These are phyloP conservation scores for Rubroboletus satanas DNA, from an alignment of 768 basidiomycete genomes.

Conservation along the genomic window DNA sequence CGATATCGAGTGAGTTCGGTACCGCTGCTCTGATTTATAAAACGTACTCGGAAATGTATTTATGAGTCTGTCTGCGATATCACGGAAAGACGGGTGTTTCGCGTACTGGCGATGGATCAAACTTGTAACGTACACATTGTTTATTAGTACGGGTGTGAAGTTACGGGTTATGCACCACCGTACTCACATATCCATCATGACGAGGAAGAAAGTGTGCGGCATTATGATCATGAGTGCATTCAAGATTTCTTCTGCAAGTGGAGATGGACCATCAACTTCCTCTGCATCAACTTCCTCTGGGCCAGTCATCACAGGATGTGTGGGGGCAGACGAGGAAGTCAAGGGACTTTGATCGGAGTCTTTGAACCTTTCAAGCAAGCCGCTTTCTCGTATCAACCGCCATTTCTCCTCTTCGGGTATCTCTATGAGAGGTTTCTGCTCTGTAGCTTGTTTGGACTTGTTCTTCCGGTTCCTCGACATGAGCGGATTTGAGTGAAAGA, in stretches of 20 bases:
- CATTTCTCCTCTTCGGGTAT: slow-evolving; percentile 76
- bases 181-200: slow-evolving; percentile 84
- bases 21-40: not conserved
- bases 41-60: slow-evolving; percentile 70
- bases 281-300: slow-evolving; percentile 30
- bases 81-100: slow-evolving; percentile 47
- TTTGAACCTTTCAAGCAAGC: slow-evolving; percentile 44
- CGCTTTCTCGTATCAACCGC: slow-evolving; percentile 67
- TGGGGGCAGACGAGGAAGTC: not conserved
- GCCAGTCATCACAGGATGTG: not conserved
- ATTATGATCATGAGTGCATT: slow-evolving; percentile 61
- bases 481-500: not conserved
- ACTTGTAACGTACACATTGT: slow-evolving; percentile 35
- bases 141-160: not conserved
- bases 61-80: slow-evolving; percentile 53
- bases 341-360: slow-evolving; percentile 9
- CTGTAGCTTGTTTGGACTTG: slow-evolving; percentile 7
- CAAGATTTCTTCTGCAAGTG: slow-evolving; percentile 67
- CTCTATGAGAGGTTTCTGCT: slow-evolving; percentile 33
- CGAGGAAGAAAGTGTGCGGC: slow-evolving; percentile 68
- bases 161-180: not conserved
- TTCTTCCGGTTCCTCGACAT: slow-evolving; percentile 32
- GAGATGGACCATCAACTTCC: slow-evolving; percentile 36
- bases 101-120: slow-evolving; percentile 79
- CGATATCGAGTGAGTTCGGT: not conserved